These are phyloP conservation scores for Beta corolliflora DNA, from an alignment of 179 eudicot genomes.

Conservation along the genomic window DNA sequence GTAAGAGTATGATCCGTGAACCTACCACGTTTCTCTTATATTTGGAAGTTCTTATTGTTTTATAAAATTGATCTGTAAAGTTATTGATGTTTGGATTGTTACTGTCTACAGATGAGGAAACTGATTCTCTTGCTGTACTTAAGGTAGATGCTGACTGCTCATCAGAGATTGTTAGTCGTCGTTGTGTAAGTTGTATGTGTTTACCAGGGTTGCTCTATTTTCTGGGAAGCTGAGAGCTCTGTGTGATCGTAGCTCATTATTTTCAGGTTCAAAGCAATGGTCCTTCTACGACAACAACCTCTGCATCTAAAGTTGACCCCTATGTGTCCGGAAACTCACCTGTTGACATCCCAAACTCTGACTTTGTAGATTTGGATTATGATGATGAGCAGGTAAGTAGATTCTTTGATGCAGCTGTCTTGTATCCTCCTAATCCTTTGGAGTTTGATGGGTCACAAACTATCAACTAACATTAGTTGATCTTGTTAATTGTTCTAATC, in stretches of 20 bases:
- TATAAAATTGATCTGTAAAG: neutral
- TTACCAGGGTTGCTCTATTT: slow-evolving; percentile 29
- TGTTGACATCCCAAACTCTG: slow-evolving; percentile 34
- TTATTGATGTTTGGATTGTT: neutral
- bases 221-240: slow-evolving; percentile 31
- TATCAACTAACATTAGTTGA: neutral
- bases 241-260: slow-evolving; percentile 30
- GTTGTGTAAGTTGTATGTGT: slow-evolving; percentile 87
- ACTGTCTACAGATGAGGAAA: slow-evolving; percentile 49
- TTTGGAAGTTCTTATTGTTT: neutral
- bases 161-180: slow-evolving; percentile 43
- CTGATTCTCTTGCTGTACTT: slow-evolving; percentile 33
- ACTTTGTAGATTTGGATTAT: slow-evolving; percentile 38
- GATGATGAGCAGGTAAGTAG: slow-evolving; percentile 79
- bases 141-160: slow-evolving; percentile 34
- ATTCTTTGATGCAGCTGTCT: slow-evolving; percentile 13
- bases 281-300: slow-evolving; percentile 37
- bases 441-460: no score
- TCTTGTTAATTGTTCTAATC: neutral
- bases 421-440: slow-evolving; percentile 2
- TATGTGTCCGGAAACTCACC: slow-evolving; percentile 27
- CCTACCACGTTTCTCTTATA: neutral
- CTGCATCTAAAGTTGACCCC: slow-evolving; percentile 40
- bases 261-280: slow-evolving; percentile 73
- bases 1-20: slow-evolving; percentile 20